These are phyloP conservation scores for Fraxinus cuspidata DNA, from an alignment of 257 asterid genomes.

Conservation along the genomic window DNA sequence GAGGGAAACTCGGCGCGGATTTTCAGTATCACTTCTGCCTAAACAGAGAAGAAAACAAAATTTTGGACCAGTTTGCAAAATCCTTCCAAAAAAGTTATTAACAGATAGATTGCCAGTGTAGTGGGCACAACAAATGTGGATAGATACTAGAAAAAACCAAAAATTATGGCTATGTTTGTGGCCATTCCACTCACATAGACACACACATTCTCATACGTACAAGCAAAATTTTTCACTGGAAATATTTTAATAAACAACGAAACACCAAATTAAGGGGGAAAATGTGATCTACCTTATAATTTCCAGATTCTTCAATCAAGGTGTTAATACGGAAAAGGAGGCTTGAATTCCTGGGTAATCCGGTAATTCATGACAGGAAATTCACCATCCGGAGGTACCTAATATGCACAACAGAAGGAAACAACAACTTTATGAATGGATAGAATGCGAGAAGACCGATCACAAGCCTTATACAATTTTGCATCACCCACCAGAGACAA, in stretches of 20 bases:
- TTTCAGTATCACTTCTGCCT: slow-evolving; percentile 98
- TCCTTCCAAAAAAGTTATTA: slow-evolving; percentile 22
- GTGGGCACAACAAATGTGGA: slow-evolving; percentile 11
- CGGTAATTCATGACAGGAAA: slow-evolving; percentile 99
- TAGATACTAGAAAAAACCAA: slow-evolving; percentile 17
- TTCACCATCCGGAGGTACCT: slow-evolving; percentile 99
- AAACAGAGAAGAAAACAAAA: slow-evolving; percentile 32
- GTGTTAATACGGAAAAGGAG: slow-evolving; percentile 89
- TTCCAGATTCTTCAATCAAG: slow-evolving; percentile 93
- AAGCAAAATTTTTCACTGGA: slow-evolving; percentile 20
- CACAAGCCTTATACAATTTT: slow-evolving; percentile 18
- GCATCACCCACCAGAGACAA: slow-evolving; percentile 69
- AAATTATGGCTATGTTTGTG: slow-evolving; percentile 6
- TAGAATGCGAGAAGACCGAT: slow-evolving; percentile 16
- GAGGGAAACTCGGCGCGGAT: slow-evolving; percentile 95
- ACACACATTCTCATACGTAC: slow-evolving; percentile 18
- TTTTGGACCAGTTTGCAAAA: slow-evolving; percentile 16
- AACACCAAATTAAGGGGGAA: slow-evolving; percentile 3
- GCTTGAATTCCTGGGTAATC: slow-evolving; percentile 98
- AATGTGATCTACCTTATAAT: slow-evolving; percentile 62
- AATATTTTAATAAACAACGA: neutral
- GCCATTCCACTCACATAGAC: slow-evolving; percentile 18
- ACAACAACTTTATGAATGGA: slow-evolving; percentile 13
- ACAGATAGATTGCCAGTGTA: slow-evolving; percentile 15
- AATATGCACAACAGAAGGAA: slow-evolving; percentile 28